These are phyloP conservation scores for Sporothrix pseudoabietina DNA, from an alignment of 2,329 filamentous ascomycete species.

Conservation along the genomic window DNA sequence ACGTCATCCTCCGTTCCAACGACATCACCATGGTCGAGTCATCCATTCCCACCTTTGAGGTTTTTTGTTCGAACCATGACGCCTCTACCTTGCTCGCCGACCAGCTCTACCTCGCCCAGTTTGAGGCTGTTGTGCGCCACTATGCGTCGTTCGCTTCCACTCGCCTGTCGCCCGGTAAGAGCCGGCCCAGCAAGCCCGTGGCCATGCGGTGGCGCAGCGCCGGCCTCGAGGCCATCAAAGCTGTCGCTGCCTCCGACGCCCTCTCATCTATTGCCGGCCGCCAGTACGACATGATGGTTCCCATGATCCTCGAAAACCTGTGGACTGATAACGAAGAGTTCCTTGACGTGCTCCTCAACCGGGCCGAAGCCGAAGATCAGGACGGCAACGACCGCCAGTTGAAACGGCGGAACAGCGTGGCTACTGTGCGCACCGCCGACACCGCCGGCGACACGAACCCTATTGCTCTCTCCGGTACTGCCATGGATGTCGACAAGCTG, in stretches of 20 bases:
- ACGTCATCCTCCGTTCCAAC: constrained; percentile 77
- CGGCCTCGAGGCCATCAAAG: constrained; percentile 76
- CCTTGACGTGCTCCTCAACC: constrained; percentile 67
- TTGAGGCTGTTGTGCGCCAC: constrained; percentile 75
- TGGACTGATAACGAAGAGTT: constrained; percentile 73
- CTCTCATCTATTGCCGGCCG: constrained; percentile 73
- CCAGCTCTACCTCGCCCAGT: constrained; percentile 77
- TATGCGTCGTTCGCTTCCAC: constrained; percentile 82
- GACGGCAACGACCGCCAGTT: constrained; percentile 64
- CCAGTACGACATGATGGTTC: constrained; percentile 77
- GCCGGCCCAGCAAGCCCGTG: constrained; percentile 67
- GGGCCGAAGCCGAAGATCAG: constrained; percentile 68
- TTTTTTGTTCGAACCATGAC: constrained; percentile 87
- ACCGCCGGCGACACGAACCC: constrained; percentile 65
- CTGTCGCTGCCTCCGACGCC: constrained; percentile 76
- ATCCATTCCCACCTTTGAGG: constrained; percentile 80
- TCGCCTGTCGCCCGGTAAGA: constrained; percentile 54
- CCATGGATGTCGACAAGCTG: constrained; percentile 83
- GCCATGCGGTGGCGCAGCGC: constrained; percentile 76
- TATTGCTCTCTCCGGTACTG: constrained; percentile 75
- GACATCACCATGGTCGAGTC: constrained; percentile 94
- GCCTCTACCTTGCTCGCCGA: constrained; percentile 82
- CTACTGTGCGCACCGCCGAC: constrained; percentile 73
- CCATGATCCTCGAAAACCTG: constrained; percentile 83
- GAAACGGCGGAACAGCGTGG: constrained; percentile 73